These are phyloP conservation scores for Paraurostyla sp. DNA, from an alignment of 73 alveolate genomes.

Conservation along the genomic window DNA sequence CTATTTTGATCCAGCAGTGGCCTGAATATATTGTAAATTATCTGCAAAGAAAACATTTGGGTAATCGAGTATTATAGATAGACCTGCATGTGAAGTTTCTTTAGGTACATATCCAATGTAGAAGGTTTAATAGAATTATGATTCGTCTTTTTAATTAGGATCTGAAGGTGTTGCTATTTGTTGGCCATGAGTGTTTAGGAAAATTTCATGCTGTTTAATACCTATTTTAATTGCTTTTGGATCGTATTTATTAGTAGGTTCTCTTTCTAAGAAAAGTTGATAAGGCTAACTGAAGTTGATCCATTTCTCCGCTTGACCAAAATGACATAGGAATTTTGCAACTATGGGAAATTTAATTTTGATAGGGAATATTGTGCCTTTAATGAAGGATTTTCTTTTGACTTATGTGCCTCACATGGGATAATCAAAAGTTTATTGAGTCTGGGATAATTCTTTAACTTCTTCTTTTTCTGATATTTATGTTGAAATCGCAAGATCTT, in stretches of 20 bases:
- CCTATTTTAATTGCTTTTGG: slow-evolving; percentile 28
- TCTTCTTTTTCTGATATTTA: too few species aligned
- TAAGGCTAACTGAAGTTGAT: background rate
- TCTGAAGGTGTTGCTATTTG: background rate
- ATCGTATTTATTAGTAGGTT: slow-evolving; percentile 41
- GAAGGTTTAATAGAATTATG: background rate
- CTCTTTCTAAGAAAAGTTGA: slow-evolving; percentile 26
- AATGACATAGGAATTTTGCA: slow-evolving; percentile 36
- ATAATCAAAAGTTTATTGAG: too few species aligned
- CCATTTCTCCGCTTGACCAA: slow-evolving; percentile 25
- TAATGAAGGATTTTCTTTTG: too few species aligned
- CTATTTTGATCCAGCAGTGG: background rate
- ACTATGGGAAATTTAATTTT: slow-evolving; percentile 14
- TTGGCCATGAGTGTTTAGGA: background rate
- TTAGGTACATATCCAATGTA: slow-evolving; percentile 48
- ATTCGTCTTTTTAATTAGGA: background rate
- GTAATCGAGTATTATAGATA: slow-evolving; percentile 7
- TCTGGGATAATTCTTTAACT: too few species aligned
- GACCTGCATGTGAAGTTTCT: background rate
- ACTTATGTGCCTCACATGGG: too few species aligned
- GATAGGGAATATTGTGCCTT: slow-evolving; percentile 37
- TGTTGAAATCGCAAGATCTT: too few species aligned
- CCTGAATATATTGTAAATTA: background rate
- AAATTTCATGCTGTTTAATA: slow-evolving; percentile 5
- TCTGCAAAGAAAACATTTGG: background rate